Percentiles rank a stretch among this genome's conserved stretches.
These are phyloP conservation scores for Massarina eburnea DNA, from an alignment of 2,329 filamentous ascomycete species.

Conservation along the genomic window DNA sequence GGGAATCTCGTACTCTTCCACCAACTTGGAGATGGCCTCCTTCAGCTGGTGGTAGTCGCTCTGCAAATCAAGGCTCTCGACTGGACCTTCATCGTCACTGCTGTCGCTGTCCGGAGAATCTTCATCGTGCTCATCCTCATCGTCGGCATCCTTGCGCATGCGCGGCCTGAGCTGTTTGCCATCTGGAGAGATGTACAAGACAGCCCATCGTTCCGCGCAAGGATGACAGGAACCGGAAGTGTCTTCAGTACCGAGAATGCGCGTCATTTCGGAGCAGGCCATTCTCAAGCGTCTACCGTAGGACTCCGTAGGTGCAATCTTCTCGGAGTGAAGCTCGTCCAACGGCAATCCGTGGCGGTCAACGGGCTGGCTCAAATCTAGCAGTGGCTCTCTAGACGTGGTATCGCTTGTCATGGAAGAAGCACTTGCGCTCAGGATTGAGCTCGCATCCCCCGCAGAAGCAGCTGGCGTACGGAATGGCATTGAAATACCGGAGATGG, in stretches of 20 bases:
- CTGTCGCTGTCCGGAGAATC: slow-evolving; percentile 55
- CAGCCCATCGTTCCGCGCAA: slow-evolving; percentile 79
- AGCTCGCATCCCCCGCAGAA: slow-evolving; percentile 62
- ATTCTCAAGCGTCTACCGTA: slow-evolving; percentile 59
- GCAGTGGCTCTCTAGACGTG: slow-evolving; percentile 64
- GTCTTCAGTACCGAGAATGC: slow-evolving; percentile 64
- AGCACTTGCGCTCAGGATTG: slow-evolving; percentile 70
- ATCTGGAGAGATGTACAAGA: slow-evolving; percentile 75
- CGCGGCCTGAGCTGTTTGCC: slow-evolving; percentile 69
- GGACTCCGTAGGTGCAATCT: slow-evolving; percentile 52
- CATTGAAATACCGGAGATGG: slow-evolving; percentile 51
- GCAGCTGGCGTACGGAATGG: slow-evolving; percentile 57
- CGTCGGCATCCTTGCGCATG: slow-evolving; percentile 71
- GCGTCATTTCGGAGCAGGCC: slow-evolving; percentile 71
- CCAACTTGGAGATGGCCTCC: slow-evolving; percentile 76
- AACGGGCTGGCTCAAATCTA: slow-evolving; percentile 48
- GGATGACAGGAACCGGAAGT: slow-evolving; percentile 72
- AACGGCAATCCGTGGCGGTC: slow-evolving; percentile 21
- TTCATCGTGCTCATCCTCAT: slow-evolving; percentile 65
- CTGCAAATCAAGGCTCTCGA: slow-evolving; percentile 61
- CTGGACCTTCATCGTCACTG: slow-evolving; percentile 48
- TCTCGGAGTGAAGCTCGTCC: slow-evolving; percentile 30
- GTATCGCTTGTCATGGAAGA: slow-evolving; percentile 74
- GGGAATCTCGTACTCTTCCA: slow-evolving; percentile 80
- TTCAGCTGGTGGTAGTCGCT: slow-evolving; percentile 81